A percentile compares a stretch with the other conserved stretches of the same genome.
Evolutionary conservation across 2,329 filamentous ascomycete genomes (phyloP).

Genomic region (Epichloe sibirici): DNA sequence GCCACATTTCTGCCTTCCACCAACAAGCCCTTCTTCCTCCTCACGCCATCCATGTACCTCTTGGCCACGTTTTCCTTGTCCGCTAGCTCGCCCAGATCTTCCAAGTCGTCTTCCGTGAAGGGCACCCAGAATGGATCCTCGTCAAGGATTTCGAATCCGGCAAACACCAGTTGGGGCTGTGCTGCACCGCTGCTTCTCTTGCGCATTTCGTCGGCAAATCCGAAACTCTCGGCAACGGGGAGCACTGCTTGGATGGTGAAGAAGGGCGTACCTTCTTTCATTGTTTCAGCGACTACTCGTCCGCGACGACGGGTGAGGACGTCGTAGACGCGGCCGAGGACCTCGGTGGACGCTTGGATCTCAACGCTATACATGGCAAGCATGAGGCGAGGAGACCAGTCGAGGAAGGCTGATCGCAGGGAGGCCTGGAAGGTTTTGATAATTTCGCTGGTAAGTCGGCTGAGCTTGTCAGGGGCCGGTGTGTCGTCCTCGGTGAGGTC

Average conservation of each 20-base stretch:
- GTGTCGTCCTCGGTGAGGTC: slow-evolving; percentile 40
- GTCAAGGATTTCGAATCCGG: slow-evolving; percentile 84
- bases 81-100: slow-evolving; percentile 87
- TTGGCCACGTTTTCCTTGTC: slow-evolving; percentile 95
- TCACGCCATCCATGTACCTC: slow-evolving; percentile 84
- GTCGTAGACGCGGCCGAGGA: slow-evolving; percentile 87
- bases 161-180: slow-evolving; percentile 84
- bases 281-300: slow-evolving; percentile 74
- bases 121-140: slow-evolving; percentile 98
- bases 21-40: slow-evolving; percentile 75
- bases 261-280: slow-evolving; percentile 93
- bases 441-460: slow-evolving; percentile 80
- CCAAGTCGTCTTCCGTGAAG: slow-evolving; percentile 88
- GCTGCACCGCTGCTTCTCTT: slow-evolving; percentile 87
- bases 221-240: slow-evolving; percentile 89
- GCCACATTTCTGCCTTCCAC: slow-evolving; percentile 67
- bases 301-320: slow-evolving; percentile 93
- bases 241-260: slow-evolving; percentile 85
- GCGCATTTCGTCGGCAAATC: slow-evolving; percentile 91
- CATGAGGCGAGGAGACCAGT: slow-evolving; percentile 92
- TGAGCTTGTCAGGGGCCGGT: slow-evolving; percentile 53
- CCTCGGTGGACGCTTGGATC: slow-evolving; percentile 92
- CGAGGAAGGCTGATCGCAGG: slow-evolving; percentile 78
- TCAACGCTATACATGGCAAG: slow-evolving; percentile 97
- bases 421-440: slow-evolving; percentile 79